These are phyloP conservation scores for Anacardium occidentale DNA, from an alignment of 345 rosid genomes.

Conservation along the genomic window DNA sequence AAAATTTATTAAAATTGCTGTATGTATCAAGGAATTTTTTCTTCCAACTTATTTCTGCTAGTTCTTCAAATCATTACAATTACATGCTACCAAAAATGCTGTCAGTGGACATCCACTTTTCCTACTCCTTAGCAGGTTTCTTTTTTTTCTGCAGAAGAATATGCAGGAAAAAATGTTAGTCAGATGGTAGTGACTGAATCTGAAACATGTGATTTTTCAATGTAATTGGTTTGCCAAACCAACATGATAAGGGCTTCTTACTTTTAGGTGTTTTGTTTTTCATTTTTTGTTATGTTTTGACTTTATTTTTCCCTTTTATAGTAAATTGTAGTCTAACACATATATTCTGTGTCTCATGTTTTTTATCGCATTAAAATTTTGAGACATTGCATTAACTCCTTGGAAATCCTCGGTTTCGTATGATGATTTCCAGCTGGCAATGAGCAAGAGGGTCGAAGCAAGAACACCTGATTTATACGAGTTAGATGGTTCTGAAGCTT, in stretches of 20 bases:
- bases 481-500: slow-evolving; percentile 78
- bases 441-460: slow-evolving; percentile 58
- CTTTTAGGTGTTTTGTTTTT: neutral
- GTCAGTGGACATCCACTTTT: neutral
- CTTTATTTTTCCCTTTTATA: neutral
- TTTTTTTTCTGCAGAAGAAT: neutral
- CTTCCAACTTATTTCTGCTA: neutral
- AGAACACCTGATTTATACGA: slow-evolving; percentile 53
- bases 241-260: neutral
- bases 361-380: neutral
- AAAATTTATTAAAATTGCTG: no score
- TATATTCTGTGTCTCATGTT: neutral
- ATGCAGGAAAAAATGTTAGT: no score
- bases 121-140: neutral
- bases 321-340: no score
- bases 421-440: slow-evolving; percentile 50
- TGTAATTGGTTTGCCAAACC: neutral
- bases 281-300: neutral
- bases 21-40: neutral
- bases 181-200: neutral
- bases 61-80: neutral
- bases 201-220: neutral
- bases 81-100: neutral
- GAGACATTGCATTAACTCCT: slow-evolving; percentile 6
- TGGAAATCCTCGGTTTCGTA: slow-evolving; percentile 19